Percentiles rank a stretch among this genome's conserved stretches.
phyloP scores from a whole-genome alignment of 2,329 filamentous ascomycete species.

The Pestalotiopsis sp. region DNA sequence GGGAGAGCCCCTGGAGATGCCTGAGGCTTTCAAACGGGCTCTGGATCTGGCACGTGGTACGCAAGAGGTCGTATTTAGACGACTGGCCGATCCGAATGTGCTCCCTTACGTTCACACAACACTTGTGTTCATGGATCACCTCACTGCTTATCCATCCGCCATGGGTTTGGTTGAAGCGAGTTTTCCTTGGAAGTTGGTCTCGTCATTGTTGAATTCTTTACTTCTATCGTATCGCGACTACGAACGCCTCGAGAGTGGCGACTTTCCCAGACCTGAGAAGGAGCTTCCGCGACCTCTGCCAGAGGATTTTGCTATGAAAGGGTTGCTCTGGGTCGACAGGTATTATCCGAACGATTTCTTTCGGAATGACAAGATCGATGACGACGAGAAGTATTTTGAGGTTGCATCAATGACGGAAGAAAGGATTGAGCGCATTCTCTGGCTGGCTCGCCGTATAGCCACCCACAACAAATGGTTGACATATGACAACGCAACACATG shows the following conservation, averaged over 20 bases:
- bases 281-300: conserved; percentile 59
- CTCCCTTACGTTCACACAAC: conserved; percentile 65
- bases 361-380: conserved; percentile 57
- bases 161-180: conserved; percentile 45
- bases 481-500: conserved; percentile 40
- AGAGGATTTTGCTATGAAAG: conserved; percentile 70
- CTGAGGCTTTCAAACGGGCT: conserved; percentile 24
- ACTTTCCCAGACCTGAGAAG: conserved; percentile 51
- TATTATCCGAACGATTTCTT: conserved; percentile 67
- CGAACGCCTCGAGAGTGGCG: conserved; percentile 39
- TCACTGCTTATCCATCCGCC: conserved; percentile 43
- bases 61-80: conserved; percentile 45
- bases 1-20: conserved; percentile 23
- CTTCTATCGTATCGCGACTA: conserved; percentile 32
- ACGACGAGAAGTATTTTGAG: conserved; percentile 70
- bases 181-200: conserved; percentile 58
- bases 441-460: conserved; percentile 55
- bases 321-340: conserved; percentile 60
- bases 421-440: conserved; percentile 62
- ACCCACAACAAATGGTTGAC: conserved; percentile 43
- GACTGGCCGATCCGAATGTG: conserved; percentile 60
- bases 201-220: conserved; percentile 40
- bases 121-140: conserved; percentile 58
- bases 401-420: conserved; percentile 58
- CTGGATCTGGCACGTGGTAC: conserved; percentile 27